Evolutionary conservation across 495 filamentous ascomycete species (phyloP), one percentile per base, ranked within the genome.

Genomic region (Arthonia radiata): DNA sequence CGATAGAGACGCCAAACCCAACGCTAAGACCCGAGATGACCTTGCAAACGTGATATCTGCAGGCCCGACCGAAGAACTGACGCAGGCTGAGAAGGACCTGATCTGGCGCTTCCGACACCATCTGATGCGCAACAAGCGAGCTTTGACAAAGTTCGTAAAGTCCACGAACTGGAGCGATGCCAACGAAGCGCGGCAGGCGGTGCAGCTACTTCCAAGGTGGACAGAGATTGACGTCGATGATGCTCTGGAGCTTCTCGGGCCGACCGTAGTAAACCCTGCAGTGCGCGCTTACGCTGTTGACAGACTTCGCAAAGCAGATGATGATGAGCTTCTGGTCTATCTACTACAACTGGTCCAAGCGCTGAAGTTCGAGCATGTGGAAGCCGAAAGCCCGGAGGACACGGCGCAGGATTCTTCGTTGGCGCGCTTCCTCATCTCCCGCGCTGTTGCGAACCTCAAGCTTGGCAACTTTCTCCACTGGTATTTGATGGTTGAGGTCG

Each of bases 91-190:
- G 38, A 91, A 90, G 40, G 89, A 99, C 45, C 55, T 91, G 7
- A 60, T 99, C 17, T 99, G 86, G 86, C 78, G 83, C 36, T 99
- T 93, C 52, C 59, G 86, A 26, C 86, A 92, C 45, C 80, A 91
- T 43, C 46, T 99, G 4, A 82, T 78, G 0, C 62, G 80, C 19
- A 81, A 99, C 38, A 94, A 94, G 49, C 62, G 77, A 33, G 39
- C 38, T 2, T 54, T 94, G 21, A 93, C 86, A 13, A 99, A 99
- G 39, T 91, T 99, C 35, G 78, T 93, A 38, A 94, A 94, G 47
- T 89, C 79, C 1, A 83, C 92, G 18, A 73, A 79, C 29, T 99
- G 86, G 86, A 64, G 64, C 11, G 83, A 94, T 44, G 55, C 55
- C n/a, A 64, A 66, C 24, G 86, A 99, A 53, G 59, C 72, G 14